A percentile compares a stretch with the other conserved stretches of the same genome.
phyloP scores from a whole-genome alignment of 1,139 yeast species.

The Pneumocystis jirovecii region DNA sequence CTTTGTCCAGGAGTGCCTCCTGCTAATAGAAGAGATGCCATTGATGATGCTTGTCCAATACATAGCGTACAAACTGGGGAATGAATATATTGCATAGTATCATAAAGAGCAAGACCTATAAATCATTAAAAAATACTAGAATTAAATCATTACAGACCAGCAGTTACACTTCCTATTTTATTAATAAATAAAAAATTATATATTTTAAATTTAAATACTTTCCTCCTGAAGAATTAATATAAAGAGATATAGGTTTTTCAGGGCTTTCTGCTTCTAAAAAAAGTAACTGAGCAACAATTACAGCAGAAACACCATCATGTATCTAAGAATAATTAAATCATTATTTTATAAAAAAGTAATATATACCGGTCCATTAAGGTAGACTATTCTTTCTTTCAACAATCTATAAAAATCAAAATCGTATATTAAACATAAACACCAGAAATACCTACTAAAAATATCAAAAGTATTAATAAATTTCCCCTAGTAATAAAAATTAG shows the following conservation, averaged over 20 bases:
- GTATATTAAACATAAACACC: background rate
- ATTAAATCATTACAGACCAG: slow-evolving; percentile 9
- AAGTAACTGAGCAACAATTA: slow-evolving; percentile 24
- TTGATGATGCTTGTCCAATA: slow-evolving; percentile 25
- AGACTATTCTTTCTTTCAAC: slow-evolving; percentile 22
- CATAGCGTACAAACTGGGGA: slow-evolving; percentile 26
- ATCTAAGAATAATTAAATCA: slow-evolving; percentile 10
- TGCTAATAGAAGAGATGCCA: slow-evolving; percentile 24
- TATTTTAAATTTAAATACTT: background rate
- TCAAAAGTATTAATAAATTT: slow-evolving; percentile 12
- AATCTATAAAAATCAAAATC: slow-evolving; percentile 14
- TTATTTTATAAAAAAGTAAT: background rate
- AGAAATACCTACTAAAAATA: slow-evolving; percentile 14
- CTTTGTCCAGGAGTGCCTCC: slow-evolving; percentile 22
- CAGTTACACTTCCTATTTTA: slow-evolving; percentile 18
- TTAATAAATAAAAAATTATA: background rate
- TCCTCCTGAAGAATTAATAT: slow-evolving; percentile 27
- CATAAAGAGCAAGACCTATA: slow-evolving; percentile 24
- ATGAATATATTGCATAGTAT: slow-evolving; percentile 25
- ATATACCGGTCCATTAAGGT: slow-evolving; percentile 19
- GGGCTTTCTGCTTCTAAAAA: slow-evolving; percentile 23
- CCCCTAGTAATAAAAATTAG: slow-evolving; percentile 2
- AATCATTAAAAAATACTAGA: background rate
- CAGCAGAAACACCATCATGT: slow-evolving; percentile 21
- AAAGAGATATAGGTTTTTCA: slow-evolving; percentile 21